These are phyloP conservation scores for Juglanconis juglandina DNA, from an alignment of 2,329 filamentous ascomycete species.

Conservation along the genomic window DNA sequence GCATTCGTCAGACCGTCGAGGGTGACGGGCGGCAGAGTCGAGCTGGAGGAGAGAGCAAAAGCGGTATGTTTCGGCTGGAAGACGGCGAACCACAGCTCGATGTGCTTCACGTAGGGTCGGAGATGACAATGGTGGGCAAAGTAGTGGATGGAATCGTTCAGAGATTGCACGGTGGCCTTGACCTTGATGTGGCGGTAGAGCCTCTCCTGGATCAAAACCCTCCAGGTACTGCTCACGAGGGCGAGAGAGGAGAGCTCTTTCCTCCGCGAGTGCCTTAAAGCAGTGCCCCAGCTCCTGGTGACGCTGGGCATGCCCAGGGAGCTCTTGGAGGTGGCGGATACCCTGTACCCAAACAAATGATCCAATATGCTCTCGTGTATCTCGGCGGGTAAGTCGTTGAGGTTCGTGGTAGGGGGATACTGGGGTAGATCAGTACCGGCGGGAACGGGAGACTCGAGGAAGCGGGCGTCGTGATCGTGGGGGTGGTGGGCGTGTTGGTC, in stretches of 20 bases:
- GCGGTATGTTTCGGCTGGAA: conserved; percentile 57
- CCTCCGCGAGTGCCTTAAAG: conserved; percentile 63
- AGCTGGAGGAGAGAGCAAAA: conserved; percentile 38
- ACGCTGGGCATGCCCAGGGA: conserved; percentile 51
- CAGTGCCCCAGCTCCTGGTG: conserved; percentile 60
- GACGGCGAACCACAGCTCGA: conserved; percentile 76
- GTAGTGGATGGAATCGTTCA: conserved; percentile 58
- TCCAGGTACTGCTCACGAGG: conserved; percentile 61
- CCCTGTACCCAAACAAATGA: conserved; percentile 65
- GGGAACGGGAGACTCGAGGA: conserved; percentile 20
- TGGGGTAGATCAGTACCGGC: not conserved
- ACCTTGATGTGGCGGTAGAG: conserved; percentile 75
- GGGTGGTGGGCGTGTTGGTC: conserved; percentile 25
- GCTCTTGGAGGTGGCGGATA: conserved; percentile 57
- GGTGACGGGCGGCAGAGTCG: conserved; percentile 50
- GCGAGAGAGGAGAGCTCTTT: conserved; percentile 66
- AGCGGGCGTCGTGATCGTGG: conserved; percentile 16
- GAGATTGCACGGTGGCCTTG: conserved; percentile 64
- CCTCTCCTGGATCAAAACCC: conserved; percentile 64
- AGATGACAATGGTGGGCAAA: conserved; percentile 59
- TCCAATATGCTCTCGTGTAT: conserved; percentile 72
- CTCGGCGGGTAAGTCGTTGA: conserved; percentile 60
- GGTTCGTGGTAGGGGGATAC: conserved; percentile 28
- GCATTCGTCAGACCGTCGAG: conserved; percentile 54
- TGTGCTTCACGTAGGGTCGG: conserved; percentile 62